These are phyloP conservation scores for Leonotis leonurus DNA, from an alignment of 257 asterid species.

Conservation along the genomic window DNA sequence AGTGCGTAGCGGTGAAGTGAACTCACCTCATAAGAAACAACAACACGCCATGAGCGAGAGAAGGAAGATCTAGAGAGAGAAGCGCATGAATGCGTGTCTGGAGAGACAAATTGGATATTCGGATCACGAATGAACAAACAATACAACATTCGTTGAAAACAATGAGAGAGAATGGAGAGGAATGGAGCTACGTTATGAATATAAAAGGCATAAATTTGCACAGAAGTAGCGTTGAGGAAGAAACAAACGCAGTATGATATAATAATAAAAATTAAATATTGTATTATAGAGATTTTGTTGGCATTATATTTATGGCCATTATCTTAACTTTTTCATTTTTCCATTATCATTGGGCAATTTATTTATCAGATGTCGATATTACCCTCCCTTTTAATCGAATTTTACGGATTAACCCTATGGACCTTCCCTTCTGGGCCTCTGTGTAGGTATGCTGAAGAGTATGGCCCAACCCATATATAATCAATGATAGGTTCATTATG, in stretches of 20 bases:
- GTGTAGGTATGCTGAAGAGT: background rate
- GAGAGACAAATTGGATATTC: constrained; percentile 28
- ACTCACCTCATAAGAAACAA: constrained; percentile 17
- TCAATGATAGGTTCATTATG: too few species aligned
- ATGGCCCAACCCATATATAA: too few species aligned
- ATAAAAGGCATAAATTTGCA: constrained; percentile 42
- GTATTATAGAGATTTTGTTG: constrained; percentile 1
- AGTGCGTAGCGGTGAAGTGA: constrained; percentile 24
- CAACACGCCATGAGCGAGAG: constrained; percentile 23
- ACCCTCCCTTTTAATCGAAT: background rate
- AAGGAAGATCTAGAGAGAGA: constrained; percentile 36
- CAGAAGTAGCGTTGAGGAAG: constrained; percentile 63
- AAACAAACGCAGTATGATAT: constrained; percentile 33
- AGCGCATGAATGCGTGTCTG: background rate
- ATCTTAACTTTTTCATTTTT: too few species aligned
- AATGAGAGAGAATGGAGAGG: constrained; percentile 17
- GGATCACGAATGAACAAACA: constrained; percentile 37
- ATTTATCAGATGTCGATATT: background rate
- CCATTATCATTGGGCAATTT: too few species aligned
- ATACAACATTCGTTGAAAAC: constrained; percentile 39
- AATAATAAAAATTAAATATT: constrained; percentile 7
- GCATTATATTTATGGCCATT: background rate
- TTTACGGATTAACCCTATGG: background rate
- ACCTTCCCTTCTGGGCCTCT: background rate
- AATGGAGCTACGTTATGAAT: constrained; percentile 14